Conservation (phyloP, 2,329 filamentous ascomycete species). For the Verticillium zaregamsianum region DNA sequence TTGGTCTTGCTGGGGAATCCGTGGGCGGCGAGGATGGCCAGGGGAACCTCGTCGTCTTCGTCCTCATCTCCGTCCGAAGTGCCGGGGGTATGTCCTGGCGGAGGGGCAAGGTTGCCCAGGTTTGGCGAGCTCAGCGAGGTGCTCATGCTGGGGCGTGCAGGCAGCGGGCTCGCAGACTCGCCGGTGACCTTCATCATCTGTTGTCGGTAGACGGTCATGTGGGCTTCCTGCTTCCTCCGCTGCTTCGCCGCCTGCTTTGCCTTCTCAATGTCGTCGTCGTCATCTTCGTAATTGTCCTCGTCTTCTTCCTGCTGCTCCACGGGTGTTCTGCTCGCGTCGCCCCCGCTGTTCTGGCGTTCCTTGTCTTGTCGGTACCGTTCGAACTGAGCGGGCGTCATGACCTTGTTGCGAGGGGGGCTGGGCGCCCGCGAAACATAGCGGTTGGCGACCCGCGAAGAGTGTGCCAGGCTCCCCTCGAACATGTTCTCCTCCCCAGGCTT, state of each 20-base stretch:
- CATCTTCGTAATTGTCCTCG: slow-evolving; percentile 64
- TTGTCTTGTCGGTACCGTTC: slow-evolving; percentile 76
- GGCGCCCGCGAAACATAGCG: slow-evolving; percentile 28
- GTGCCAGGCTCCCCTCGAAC: slow-evolving; percentile 44
- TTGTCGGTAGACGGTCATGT: slow-evolving; percentile 84
- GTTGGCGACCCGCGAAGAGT: slow-evolving; percentile 30
- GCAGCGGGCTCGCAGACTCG: slow-evolving; percentile 49
- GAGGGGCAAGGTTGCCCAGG: slow-evolving; percentile 35
- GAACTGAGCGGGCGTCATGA: slow-evolving; percentile 88
- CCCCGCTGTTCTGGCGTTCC: slow-evolving; percentile 50
- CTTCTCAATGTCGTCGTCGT: slow-evolving; percentile 77
- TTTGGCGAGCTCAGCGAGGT: slow-evolving; percentile 61
- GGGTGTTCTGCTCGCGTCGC: slow-evolving; percentile 21
- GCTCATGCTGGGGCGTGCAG: slow-evolving; percentile 51
- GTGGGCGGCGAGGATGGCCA: slow-evolving; percentile 83
- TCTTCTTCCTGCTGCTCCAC: slow-evolving; percentile 61
- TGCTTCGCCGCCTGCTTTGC: slow-evolving; percentile 69
- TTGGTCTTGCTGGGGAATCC: slow-evolving; percentile 79
- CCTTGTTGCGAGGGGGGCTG: slow-evolving; percentile 58
- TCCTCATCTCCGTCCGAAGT: slow-evolving; percentile 63
- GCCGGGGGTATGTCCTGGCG: slow-evolving; percentile 27
- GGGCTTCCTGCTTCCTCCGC: slow-evolving; percentile 82
- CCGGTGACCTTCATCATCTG: slow-evolving; percentile 97
- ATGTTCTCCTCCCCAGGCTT: slow-evolving; percentile 48
- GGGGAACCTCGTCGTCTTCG: slow-evolving; percentile 83